Conservation (phyloP, 495 filamentous ascomycete genomes). For the Friedmanniomyces endolithicus region DNA sequence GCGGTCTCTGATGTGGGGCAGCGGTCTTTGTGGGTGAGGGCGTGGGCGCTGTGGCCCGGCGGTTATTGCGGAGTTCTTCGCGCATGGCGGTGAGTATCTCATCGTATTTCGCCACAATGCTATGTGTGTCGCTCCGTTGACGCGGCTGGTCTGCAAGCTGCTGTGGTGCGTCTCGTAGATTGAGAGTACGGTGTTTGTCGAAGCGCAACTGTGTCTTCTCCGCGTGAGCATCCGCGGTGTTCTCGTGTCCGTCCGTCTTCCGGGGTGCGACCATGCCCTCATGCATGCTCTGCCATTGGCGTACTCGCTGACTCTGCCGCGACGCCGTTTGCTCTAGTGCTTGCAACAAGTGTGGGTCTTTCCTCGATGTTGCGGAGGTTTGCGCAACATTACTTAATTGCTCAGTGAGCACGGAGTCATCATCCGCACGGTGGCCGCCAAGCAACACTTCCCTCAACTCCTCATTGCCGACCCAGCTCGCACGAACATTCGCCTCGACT, state of each 20-base stretch:
- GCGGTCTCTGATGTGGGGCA: background rate
- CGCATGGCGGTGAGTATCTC: conserved; percentile 18
- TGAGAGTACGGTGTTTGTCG: conserved; percentile 15
- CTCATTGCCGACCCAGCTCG: conserved; percentile 63
- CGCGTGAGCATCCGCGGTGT: background rate
- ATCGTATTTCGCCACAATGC: conserved; percentile 3
- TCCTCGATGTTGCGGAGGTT: conserved; percentile 41
- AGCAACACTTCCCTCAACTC: conserved; percentile 56
- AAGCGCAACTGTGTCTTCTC: background rate
- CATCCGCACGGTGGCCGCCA: conserved; percentile 37
- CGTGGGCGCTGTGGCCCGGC: background rate
- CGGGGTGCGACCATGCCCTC: conserved; percentile 15
- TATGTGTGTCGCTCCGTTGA: background rate
- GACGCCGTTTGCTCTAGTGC: conserved; percentile 52
- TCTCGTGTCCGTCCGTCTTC: background rate
- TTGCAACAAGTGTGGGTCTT: conserved; percentile 45
- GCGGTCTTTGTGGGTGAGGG: background rate
- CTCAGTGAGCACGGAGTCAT: conserved; percentile 43
- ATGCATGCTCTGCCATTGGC: conserved; percentile 61
- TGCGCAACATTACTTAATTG: conserved; percentile 59
- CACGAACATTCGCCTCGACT: conserved; percentile 42
- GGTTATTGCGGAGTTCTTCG: conserved; percentile 13
- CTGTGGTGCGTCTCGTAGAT: conserved; percentile 3
- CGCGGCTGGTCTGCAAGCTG: background rate
- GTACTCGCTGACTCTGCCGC: conserved; percentile 49